These are phyloP conservation scores for Aspergillus niger DNA, from an alignment of 2,329 filamentous ascomycete species.

Conservation along the genomic window DNA sequence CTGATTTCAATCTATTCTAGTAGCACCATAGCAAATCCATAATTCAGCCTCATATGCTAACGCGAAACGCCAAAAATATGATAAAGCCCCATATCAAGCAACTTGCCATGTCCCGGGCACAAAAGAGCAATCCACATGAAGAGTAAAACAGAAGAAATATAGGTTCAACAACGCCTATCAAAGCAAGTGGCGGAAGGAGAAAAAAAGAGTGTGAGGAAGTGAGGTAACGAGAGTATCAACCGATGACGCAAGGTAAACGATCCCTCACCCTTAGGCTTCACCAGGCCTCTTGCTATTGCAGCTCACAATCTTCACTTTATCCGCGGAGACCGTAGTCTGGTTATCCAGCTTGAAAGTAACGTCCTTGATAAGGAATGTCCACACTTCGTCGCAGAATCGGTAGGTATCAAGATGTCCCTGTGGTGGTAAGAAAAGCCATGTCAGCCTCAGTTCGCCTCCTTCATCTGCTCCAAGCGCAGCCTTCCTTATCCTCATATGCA, in stretches of 20 bases:
- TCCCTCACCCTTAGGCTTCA: slow-evolving; percentile 42
- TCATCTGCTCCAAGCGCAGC: too few relatives aligned
- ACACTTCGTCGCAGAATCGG: slow-evolving; percentile 98
- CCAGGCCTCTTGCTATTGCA: slow-evolving; percentile 86
- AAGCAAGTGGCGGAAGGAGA: neutral
- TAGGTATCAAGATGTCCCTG: slow-evolving; percentile 97
- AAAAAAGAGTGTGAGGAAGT: too few relatives aligned
- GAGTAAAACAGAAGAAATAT: slow-evolving; percentile 8
- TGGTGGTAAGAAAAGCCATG: slow-evolving; percentile 13
- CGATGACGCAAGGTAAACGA: neutral
- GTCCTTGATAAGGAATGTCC: slow-evolving; percentile 98
- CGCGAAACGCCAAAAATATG: slow-evolving; percentile 15
- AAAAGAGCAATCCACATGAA: neutral
- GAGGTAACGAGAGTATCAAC: neutral
- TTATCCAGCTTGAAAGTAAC: slow-evolving; percentile 98
- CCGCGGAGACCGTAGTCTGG: slow-evolving; percentile 71
- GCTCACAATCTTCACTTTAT: slow-evolving; percentile 97
- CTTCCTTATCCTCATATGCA: neutral
- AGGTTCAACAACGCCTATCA: slow-evolving; percentile 15
- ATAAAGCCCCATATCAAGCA: slow-evolving; percentile 1
- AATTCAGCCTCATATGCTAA: neutral
- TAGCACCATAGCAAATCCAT: neutral
- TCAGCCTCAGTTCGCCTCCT: slow-evolving; percentile 17
- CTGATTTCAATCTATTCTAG: neutral
- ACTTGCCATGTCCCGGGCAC: neutral